These are phyloP conservation scores for Fusarium tricinctum DNA, from an alignment of 2,329 filamentous ascomycete genomes.

Conservation along the genomic window DNA sequence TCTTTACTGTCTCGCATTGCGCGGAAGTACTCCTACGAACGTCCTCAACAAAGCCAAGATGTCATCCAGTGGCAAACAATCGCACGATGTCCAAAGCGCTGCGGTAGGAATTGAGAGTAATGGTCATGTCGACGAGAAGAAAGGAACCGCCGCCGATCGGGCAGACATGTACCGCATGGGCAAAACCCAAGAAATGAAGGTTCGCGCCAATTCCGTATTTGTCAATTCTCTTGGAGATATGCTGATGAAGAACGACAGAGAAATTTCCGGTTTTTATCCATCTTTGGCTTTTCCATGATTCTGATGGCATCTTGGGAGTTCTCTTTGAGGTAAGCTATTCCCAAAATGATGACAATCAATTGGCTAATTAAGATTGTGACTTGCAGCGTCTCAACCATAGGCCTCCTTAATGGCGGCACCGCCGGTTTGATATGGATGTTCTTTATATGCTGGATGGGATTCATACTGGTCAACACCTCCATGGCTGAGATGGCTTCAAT, in stretches of 20 bases:
- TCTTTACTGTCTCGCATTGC: too few relatives aligned
- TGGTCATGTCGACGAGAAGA: constrained; percentile 39
- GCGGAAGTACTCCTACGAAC: too few relatives aligned
- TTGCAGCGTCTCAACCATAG: constrained; percentile 39
- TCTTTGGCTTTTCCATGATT: constrained; percentile 63
- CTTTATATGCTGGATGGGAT: constrained; percentile 57
- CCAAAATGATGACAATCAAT: rapidly evolving
- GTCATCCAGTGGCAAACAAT: constrained; percentile 31
- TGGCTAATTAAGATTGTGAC: neutral
- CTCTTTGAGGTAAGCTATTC: constrained; percentile 52
- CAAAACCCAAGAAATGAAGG: constrained; percentile 44
- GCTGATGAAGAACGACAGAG: constrained; percentile 43
- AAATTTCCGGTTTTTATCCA: constrained; percentile 62
- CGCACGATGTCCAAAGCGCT: constrained; percentile 7
- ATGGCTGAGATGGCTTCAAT: constrained; percentile 67
- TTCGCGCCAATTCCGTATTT: constrained; percentile 7
- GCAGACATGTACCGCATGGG: constrained; percentile 47
- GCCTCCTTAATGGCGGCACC: constrained; percentile 59
- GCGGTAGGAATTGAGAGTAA: constrained; percentile 3
- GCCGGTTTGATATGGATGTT: constrained; percentile 63
- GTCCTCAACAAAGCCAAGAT: constrained; percentile 6
- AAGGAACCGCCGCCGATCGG: constrained; percentile 41
- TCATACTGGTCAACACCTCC: constrained; percentile 57
- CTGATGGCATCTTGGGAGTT: constrained; percentile 62
- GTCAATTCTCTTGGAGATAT: rapidly evolving